These are phyloP conservation scores for Eucalyptus urophylla DNA, from an alignment of 345 rosid species.

Conservation along the genomic window DNA sequence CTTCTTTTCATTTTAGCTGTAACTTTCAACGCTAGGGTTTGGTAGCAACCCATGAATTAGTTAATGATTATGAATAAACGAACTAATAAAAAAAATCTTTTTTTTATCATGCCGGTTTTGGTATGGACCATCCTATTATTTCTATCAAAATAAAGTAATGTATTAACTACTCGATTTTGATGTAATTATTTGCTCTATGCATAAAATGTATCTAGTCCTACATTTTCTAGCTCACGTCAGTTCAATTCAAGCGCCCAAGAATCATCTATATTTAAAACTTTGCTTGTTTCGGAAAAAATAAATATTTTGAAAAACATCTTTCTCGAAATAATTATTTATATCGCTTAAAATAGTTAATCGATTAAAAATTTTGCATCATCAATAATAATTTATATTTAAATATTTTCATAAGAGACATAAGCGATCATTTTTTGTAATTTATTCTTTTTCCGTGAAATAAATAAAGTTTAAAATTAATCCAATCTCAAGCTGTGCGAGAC, in stretches of 20 bases:
- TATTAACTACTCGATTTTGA: too few species aligned
- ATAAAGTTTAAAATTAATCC: fast-evolving
- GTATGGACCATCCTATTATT: too few species aligned
- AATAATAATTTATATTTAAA: not conserved
- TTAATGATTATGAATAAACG: too few species aligned
- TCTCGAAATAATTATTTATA: not conserved
- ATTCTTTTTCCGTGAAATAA: not conserved
- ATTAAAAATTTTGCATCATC: fast-evolving
- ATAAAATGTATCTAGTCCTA: not conserved
- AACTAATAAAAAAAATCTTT: too few species aligned
- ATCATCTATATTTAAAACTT: not conserved
- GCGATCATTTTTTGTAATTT: not conserved
- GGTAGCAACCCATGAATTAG: not conserved
- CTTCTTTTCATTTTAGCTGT: not conserved
- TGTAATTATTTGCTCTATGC: too few species aligned
- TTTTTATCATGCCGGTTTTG: too few species aligned
- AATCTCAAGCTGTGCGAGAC: not conserved
- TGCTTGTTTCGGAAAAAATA: not conserved
- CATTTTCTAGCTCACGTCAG: not conserved
- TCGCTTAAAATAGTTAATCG: not conserved
- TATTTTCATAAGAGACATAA: not conserved
- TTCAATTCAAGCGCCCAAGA: not conserved
- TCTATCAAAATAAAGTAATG: too few species aligned
- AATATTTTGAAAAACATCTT: not conserved
- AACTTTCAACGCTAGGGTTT: not conserved